Conservation (phyloP, 2,329 filamentous ascomycete genomes). For the Teratosphaeria nubilosa region DNA sequence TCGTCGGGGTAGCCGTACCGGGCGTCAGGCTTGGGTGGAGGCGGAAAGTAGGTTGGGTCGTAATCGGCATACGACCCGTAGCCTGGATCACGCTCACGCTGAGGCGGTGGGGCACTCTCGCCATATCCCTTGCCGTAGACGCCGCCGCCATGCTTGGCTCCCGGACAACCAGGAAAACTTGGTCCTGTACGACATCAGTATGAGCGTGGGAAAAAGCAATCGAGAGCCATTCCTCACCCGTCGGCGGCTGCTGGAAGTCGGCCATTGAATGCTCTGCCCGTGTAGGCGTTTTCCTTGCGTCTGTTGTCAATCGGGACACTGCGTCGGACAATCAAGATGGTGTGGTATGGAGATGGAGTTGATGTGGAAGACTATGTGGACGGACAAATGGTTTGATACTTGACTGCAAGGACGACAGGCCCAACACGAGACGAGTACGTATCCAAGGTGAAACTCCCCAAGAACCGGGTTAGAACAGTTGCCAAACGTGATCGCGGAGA, state of each 20-base stretch:
- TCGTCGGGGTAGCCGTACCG: conserved; percentile 1
- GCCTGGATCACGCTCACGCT: neutral
- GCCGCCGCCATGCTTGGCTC: neutral
- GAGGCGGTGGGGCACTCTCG: neutral
- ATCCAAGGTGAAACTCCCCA: neutral
- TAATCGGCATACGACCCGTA: neutral
- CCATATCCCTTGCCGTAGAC: neutral
- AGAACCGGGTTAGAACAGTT: neutral
- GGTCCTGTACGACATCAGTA: neutral
- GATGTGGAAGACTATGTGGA: neutral
- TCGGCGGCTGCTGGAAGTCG: neutral
- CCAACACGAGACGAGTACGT: neutral
- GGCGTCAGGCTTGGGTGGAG: conserved; percentile 2
- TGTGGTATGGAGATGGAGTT: neutral
- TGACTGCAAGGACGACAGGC: neutral
- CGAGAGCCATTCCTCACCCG: neutral
- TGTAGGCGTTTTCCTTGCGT: too few relatives aligned
- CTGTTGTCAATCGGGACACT: too few relatives aligned
- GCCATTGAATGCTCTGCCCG: neutral
- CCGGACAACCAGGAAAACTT: neutral
- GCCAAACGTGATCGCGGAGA: too few relatives aligned
- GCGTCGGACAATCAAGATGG: too few relatives aligned
- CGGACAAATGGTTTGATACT: neutral
- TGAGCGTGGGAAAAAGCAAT: neutral
- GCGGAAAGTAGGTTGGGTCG: conserved; percentile 4